These are phyloP conservation scores for Gnomoniopsis smithogilvyi DNA, from an alignment of 2,329 filamentous ascomycete species.

Conservation along the genomic window DNA sequence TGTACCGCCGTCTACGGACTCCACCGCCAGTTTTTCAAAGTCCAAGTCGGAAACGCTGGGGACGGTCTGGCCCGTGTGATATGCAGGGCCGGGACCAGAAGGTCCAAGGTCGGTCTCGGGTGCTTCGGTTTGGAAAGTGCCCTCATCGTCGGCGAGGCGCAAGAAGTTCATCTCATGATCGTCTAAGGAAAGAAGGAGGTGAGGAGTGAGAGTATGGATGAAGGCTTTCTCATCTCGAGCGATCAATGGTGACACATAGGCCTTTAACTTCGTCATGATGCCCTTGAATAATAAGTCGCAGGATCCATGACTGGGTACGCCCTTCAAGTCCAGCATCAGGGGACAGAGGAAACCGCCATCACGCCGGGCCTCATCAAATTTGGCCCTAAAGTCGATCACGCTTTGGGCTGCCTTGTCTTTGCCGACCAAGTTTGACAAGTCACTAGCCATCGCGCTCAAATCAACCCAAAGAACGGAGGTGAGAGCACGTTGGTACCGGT, in stretches of 20 bases:
- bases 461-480: constrained; percentile 34
- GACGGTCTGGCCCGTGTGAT: constrained; percentile 41
- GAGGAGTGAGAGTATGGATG: constrained; percentile 35
- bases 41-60: constrained; percentile 26
- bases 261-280: constrained; percentile 11
- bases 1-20: constrained; percentile 24
- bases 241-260: constrained; percentile 20
- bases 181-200: constrained; percentile 49
- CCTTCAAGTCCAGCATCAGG: too few relatives aligned
- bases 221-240: constrained; percentile 23
- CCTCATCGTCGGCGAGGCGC: constrained; percentile 38
- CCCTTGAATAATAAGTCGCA: neutral
- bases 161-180: constrained; percentile 60
- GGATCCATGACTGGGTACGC: neutral
- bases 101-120: constrained; percentile 43
- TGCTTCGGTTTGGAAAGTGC: constrained; percentile 38
- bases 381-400: neutral
- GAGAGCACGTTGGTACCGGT: constrained; percentile 31
- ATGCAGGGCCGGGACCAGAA: constrained; percentile 43
- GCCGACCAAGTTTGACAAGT: neutral
- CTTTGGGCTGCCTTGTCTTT: neutral
- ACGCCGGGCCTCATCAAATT: neutral
- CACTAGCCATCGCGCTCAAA: constrained; percentile 11
- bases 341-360: neutral
- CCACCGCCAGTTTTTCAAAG: constrained; percentile 30